Percentiles rank a stretch among this genome's conserved stretches.
phyloP scores from a whole-genome alignment of 352 stramenopile genomes.

The Phytopythium oedochilum region DNA sequence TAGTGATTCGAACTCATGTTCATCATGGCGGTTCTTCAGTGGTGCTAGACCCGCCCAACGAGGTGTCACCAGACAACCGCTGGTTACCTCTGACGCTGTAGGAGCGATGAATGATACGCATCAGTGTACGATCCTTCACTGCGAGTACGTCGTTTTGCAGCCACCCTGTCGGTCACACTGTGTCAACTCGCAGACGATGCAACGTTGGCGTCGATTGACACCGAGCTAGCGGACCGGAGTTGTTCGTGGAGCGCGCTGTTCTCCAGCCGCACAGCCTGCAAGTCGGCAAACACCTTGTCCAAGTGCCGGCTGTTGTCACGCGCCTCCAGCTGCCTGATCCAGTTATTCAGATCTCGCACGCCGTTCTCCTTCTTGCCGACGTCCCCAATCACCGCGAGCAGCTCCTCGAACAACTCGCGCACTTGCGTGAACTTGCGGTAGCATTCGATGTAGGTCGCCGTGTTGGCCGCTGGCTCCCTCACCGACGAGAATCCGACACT shows the following conservation, averaged over 20 bases:
- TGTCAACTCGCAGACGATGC: no score
- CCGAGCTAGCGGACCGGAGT: constrained; percentile 15
- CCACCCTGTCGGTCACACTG: no score
- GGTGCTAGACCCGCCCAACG: constrained; percentile 10
- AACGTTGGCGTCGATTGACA: neutral
- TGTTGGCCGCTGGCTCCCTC: neutral
- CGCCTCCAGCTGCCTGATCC: constrained; percentile 74
- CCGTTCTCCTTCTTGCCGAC: constrained; percentile 78
- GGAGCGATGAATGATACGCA: no score
- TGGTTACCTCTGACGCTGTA: constrained; percentile 10
- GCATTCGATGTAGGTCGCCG: constrained; percentile 59
- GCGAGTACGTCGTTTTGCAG: no score
- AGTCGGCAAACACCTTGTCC: constrained; percentile 64
- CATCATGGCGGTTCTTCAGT: constrained; percentile 7
- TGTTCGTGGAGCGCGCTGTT: constrained; percentile 59
- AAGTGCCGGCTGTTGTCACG: constrained; percentile 68
- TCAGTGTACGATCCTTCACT: no score
- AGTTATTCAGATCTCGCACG: constrained; percentile 73
- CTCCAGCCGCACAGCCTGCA: constrained; percentile 63
- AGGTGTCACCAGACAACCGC: constrained; percentile 12
- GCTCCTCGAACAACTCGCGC: constrained; percentile 79
- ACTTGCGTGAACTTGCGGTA: constrained; percentile 84
- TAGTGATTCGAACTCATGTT: neutral
- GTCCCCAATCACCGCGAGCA: constrained; percentile 58
- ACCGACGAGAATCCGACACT: neutral